Base-by-base conservation (phyloP, 1,284 basidiomycete genomes). In the Cystobasidium pallidum region DNA sequence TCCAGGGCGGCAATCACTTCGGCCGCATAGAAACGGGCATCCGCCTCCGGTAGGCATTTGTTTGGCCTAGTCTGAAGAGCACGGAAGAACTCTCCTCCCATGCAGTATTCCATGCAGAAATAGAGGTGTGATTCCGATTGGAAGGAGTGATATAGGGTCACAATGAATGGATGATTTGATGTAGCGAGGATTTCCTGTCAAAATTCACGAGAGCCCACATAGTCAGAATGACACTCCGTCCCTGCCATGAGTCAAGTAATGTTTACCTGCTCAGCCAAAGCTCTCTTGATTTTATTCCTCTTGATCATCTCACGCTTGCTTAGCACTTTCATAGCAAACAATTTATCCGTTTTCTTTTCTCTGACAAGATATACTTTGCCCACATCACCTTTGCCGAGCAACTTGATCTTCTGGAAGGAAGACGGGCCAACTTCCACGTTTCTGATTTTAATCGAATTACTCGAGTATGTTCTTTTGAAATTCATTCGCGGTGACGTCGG, bases 81-180 rank as follows among this genome's bases (percentile, higher is more conserved):
- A 39, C 96, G 89, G 86, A 99, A 99, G 84, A 99, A 99, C 81
- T 99, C 95, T 74, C 95, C 95, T 51, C 95, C 95, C 91, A 96
- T 95, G 83, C 96, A 99, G 83, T 98, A 99, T 82, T 95, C 94
- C 89, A 96, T 94, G 83, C 93, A 96, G 81, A 96, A 94, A 82
- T 96, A 97, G 36, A 97, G 86, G 82, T 94, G 95, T 75, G 92
- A 90, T 77, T 93, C 91, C n/a, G 92, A 95, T 82, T 97, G 94
- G 85, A 97, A 97, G 13, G 94, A 95, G 82, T 97, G 94, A 83
- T 95, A 91, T 45, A 97, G 86, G 21, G 94, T 97, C 78, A 97
- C 94, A 81, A 97, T 97, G 85, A 97, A 97, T 0, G 94, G 94
- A 81, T 97, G 94, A 80, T 97, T 97, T 36, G 94, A 91, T 24